Conservation (phyloP, 768 basidiomycete genomes). For the Trametes cingulata region DNA sequence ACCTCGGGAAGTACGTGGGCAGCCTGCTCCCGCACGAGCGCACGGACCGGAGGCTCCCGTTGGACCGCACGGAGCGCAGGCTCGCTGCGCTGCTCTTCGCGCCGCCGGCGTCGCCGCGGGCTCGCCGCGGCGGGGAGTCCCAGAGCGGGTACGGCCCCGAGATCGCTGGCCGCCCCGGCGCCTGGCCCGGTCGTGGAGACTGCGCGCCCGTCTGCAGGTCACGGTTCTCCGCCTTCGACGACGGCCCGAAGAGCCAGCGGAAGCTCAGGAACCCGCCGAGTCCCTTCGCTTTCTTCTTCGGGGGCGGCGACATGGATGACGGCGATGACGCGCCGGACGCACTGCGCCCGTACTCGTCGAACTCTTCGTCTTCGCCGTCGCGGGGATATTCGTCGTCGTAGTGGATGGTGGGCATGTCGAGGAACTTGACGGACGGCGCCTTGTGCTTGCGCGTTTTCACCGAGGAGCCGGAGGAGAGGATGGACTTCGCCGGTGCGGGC, state of each 20-base stretch:
- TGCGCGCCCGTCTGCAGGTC: neutral
- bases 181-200: conserved; percentile 1
- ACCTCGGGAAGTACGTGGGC: conserved; percentile 25
- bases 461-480: conserved; percentile 53
- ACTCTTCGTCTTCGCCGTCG: conserved; percentile 7
- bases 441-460: conserved; percentile 39
- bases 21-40: conserved; percentile 33
- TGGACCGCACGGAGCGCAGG: conserved; percentile 31
- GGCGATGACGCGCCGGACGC: neutral
- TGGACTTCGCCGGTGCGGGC: conserved; percentile 53
- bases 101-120: conserved; percentile 4
- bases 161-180: conserved; percentile 30
- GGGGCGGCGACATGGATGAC: conserved; percentile 28
- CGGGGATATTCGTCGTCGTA: conserved; percentile 37
- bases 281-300: conserved; percentile 23
- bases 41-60: conserved; percentile 28
- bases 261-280: conserved; percentile 23
- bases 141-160: conserved; percentile 37
- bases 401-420: conserved; percentile 63
- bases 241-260: conserved; percentile 25
- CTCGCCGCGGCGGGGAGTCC: conserved; percentile 23
- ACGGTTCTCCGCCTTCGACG: conserved; percentile 8
- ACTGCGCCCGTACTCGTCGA: conserved; percentile 5
- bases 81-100: conserved; percentile 23
- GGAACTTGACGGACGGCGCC: conserved; percentile 64